Base-by-base conservation (phyloP, 768 basidiomycete genomes). In the Pleurotus platypus region DNA sequence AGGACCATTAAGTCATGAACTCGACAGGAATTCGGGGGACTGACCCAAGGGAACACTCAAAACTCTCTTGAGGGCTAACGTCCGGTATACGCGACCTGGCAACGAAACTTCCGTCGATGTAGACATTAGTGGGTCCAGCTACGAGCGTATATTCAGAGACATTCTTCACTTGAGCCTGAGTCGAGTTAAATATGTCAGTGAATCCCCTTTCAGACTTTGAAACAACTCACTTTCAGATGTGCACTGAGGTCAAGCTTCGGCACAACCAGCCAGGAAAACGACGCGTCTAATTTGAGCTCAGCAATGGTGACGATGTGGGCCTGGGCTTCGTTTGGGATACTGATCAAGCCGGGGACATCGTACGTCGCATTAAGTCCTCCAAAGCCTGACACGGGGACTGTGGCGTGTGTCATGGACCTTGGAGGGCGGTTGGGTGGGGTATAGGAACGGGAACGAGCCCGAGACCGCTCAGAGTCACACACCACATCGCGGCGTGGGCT, bases 321-420 rank as follows among this genome's bases (percentile, higher is more conserved):
- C 4, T 68, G 61, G 2, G 60, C 68, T 2, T 67, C 68, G 58
- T 78, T 76, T 40, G 70, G 72, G n/a, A 81, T 69, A 12, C 63
- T 71, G 38, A 77, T 73, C 11, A 72, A 59, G 0, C 79, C 78
- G 0, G 77, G 77, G 11, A 78, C 70, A 57, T 74, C 78, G 1
- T 74, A 78, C 11, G 76, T 77, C 48, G 61, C 74, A 42, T 76
- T 63, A 18, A 71, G 72, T 1, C 73, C 46, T n/a, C 39, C 15
- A 30, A 26, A n/a, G 11, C 24, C 6, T 16, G 26, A 9, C 24
- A 26, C 9, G 30, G 30, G 30, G 11, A 8, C 7, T 9, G 30
- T 8, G 30, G 30, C 37, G 24, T 40, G 9, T n/a, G 24, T n/a
- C 27, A n/a, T 13, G 30, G 5, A 16, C 30, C 30, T 30, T 11